Base-by-base conservation (phyloP, 2,329 filamentous ascomycete species). In the Penicillium crustosum region DNA sequence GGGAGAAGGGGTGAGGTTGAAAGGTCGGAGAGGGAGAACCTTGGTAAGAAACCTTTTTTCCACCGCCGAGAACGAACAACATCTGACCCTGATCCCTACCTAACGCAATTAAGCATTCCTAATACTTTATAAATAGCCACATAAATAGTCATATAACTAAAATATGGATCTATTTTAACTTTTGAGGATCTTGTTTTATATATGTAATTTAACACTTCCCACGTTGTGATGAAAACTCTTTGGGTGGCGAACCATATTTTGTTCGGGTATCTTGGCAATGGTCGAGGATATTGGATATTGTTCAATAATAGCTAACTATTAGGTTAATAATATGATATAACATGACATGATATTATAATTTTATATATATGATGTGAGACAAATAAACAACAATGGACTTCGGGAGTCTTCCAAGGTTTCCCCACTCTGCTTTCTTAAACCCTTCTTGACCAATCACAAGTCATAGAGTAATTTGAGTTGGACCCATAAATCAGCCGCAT, bases 361-460 rank as follows among this genome's bases (percentile, higher is more conserved):
- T n/a, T 17, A 8, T 23, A 23, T 21, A 12, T 31, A 21, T 12
- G 3, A 15, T 10, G 33, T 12, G 3, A 8, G 15, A 36, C n/a
- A 21, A 47, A 47, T 12, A 33, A 33, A 48, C 29, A 48, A 6
- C 7, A 27, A 27, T 27, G 17, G 15, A 21, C 23, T 4, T 2
- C 10, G 29, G 29, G 29, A 31, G 38, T 48, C 25, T 50, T 42
- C 35, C 35, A 41, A 45, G 25, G 10, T 45, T 45, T 55, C 45
- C 33, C 42, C 39, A 55, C 49, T 48, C 25, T 19, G 13, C 19
- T 56, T 60, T 56, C 49, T 65, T 62, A 65, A 58, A 57, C 39
- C 17, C 6, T 6, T 3, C 6, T 41, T 9, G 13, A 2, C 64
- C 64, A 66, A 66, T 64, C 55, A 65, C 13, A 15, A 10, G 2